These are phyloP conservation scores for Suillus luteus DNA, from an alignment of 768 basidiomycete genomes.

Conservation along the genomic window DNA sequence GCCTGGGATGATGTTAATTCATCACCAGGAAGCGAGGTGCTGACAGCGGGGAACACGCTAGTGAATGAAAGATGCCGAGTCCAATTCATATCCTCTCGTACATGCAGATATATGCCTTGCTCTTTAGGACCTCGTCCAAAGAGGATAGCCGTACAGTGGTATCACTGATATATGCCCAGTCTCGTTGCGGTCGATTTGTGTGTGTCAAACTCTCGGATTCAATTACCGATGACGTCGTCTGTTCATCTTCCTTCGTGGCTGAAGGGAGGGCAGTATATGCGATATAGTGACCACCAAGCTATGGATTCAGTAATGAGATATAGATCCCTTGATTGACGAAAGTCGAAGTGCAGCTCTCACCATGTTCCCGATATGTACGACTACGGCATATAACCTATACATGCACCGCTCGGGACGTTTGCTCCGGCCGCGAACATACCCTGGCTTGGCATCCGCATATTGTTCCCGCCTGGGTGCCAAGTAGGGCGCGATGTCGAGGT, in stretches of 20 bases:
- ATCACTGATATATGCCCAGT: constrained; percentile 95
- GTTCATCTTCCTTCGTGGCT: constrained; percentile 20
- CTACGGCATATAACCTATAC: constrained; percentile 78
- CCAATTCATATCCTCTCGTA: constrained; percentile 66
- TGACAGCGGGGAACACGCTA: background rate
- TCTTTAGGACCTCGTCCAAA: constrained; percentile 86
- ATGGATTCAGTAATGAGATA: constrained; percentile 12
- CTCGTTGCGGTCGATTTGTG: constrained; percentile 35
- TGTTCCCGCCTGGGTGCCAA: constrained; percentile 80
- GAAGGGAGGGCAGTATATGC: constrained; percentile 78
- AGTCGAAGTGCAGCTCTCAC: constrained; percentile 39
- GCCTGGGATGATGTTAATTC: background rate
- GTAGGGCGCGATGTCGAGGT: constrained; percentile 83
- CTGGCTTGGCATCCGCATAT: constrained; percentile 50
- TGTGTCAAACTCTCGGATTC: constrained; percentile 17
- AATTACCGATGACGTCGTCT: constrained; percentile 1
- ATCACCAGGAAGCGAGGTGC: background rate
- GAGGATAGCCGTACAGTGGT: constrained; percentile 78
- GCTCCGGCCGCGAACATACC: constrained; percentile 25
- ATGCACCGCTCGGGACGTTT: constrained; percentile 45
- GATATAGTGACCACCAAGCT: constrained; percentile 90
- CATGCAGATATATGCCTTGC: constrained; percentile 94
- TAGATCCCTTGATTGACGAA: constrained; percentile 5
- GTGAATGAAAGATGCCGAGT: background rate
- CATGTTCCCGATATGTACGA: constrained; percentile 88